Base-by-base conservation (phyloP, 2,329 filamentous ascomycete genomes). In the Amauroascus niger region DNA sequence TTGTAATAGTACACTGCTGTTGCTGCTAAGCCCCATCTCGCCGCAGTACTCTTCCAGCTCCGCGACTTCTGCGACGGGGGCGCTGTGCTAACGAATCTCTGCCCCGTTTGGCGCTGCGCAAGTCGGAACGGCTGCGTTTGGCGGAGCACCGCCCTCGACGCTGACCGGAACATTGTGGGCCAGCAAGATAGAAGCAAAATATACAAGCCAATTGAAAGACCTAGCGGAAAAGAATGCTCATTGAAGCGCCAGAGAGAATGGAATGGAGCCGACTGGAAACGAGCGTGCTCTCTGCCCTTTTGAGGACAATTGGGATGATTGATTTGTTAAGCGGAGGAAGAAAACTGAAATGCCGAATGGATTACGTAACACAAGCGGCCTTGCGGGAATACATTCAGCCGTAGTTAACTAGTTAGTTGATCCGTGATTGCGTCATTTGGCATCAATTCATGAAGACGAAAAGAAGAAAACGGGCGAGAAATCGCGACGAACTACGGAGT, bases 1-100 rank as follows among this genome's bases (percentile, higher is more conserved):
- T 89, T 95, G 71, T 97, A 98, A 71, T 87, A 96, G 74, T 97
- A 98, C 48, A 97, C 74, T 44, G 84, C 82, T 18, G 79, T 88
- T 55, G 76, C 77, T 0, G 88, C 90, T 53, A 93, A 67, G 60
- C 82, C 87, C 80, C 88, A 85, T 74, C 91, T 80, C 63, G 80
- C 68, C 3, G 77, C 78, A 49, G 82, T 77, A 68, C 82, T 85
- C 78, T 90, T 95, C 87, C 88, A 95, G 67, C 83, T 86, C 68
- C 88, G 76, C 63, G 81, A 81, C 73, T 82, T 87, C 65, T 80
- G 74, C 60, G 81, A 76, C 41, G 49, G 32, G 52, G 77, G 73
- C 58, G 74, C 74, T 60, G 77, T 80, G 73, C 75, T 83, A 63
- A 82, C 70, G 65, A 76, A 79, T 69, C 79, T 73, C 60, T 69